Evolutionary conservation across 495 filamentous ascomycete genomes (phyloP).

Genomic region (Aspergillus conjunctus): DNA sequence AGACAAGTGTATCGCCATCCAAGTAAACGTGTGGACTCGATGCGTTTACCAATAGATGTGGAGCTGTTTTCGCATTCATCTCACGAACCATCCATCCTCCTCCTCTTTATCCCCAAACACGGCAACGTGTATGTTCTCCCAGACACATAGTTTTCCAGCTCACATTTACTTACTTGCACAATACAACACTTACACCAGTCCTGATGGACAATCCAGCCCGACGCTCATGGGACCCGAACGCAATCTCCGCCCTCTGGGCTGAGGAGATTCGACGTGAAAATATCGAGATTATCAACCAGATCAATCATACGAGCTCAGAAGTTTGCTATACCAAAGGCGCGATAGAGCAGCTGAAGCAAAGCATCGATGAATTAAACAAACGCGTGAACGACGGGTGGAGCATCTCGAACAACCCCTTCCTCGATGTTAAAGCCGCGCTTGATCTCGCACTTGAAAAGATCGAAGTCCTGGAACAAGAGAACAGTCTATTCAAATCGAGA

Average conservation of each 20-base stretch:
- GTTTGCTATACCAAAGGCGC: conserved; percentile 19
- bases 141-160: neutral
- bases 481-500: neutral
- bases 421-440: neutral
- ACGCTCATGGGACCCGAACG: conserved; percentile 5
- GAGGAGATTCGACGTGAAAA: conserved; percentile 41
- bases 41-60: too few species aligned
- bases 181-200: neutral
- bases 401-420: neutral
- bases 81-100: too few species aligned
- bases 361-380: conserved; percentile 11
- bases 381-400: conserved; percentile 5
- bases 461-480: neutral
- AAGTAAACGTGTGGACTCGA: too few species aligned
- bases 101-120: too few species aligned
- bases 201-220: conserved; percentile 11
- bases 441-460: neutral
- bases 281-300: conserved; percentile 27
- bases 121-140: too few species aligned
- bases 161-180: neutral
- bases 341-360: conserved; percentile 8
- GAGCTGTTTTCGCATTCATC: too few species aligned
- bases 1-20: neutral
- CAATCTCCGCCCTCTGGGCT: conserved; percentile 36
- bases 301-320: conserved; percentile 16